Percentiles rank a stretch among this genome's conserved stretches.
Evolutionary conservation across 345 rosid species (phyloP).

Genomic region (Adansonia digitata): DNA sequence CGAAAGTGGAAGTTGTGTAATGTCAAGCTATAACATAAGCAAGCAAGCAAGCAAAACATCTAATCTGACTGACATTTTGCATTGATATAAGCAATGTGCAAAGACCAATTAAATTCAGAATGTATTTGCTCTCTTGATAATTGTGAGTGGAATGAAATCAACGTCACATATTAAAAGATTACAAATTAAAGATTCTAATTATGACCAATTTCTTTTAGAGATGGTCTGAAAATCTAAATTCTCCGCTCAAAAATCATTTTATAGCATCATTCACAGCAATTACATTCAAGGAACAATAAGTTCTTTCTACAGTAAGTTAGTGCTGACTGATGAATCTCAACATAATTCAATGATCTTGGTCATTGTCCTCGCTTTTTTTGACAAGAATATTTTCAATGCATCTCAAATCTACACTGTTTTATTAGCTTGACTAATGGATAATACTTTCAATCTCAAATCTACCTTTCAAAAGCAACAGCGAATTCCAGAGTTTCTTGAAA

Average conservation of each 20-base stretch:
- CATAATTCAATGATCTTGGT: neutral
- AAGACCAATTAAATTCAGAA: neutral
- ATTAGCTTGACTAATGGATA: neutral
- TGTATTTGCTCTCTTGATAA: neutral
- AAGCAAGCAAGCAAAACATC: neutral
- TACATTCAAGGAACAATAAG: neutral
- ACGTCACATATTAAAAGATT: neutral
- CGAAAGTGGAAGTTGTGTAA: neutral
- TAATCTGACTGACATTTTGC: neutral
- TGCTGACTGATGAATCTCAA: neutral
- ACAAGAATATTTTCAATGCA: neutral
- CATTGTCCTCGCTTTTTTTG: neutral
- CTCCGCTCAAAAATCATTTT: neutral
- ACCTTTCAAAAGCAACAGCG: neutral
- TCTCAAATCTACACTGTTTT: neutral
- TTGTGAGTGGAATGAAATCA: neutral
- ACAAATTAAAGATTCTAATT: neutral
- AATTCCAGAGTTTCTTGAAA: neutral
- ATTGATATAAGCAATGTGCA: neutral
- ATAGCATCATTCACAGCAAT: neutral
- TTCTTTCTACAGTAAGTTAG: too few species aligned
- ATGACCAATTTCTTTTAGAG: neutral
- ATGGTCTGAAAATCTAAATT: neutral
- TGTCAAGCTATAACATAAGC: neutral
- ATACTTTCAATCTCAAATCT: neutral